Conservation (phyloP, 78 protist species). For the Dictyostelium discoideum region DNA sequence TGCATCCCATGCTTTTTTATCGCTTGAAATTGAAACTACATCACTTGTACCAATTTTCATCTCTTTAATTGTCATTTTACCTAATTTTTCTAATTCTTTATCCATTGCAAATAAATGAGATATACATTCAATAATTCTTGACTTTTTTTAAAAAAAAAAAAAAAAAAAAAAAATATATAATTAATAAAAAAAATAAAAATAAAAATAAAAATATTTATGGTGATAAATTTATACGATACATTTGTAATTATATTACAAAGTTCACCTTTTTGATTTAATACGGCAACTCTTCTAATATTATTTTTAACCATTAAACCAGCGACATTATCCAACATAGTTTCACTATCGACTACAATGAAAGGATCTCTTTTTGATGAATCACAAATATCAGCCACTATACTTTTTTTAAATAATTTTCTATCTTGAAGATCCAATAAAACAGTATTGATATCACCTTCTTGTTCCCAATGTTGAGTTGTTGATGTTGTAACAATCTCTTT, state of each 20-base stretch:
- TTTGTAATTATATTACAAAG: slow-evolving; percentile 58
- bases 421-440: slow-evolving; percentile 3
- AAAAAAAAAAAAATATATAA: neutral
- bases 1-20: slow-evolving; percentile 48
- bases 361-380: slow-evolving; percentile 65
- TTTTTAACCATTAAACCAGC: slow-evolving; percentile 52
- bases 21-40: slow-evolving; percentile 5
- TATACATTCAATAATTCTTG: slow-evolving; percentile 60
- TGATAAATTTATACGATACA: neutral
- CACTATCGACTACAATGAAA: slow-evolving; percentile 31
- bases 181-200: neutral
- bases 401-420: slow-evolving; percentile 23
- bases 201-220: neutral
- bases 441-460: slow-evolving; percentile 43
- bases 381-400: slow-evolving; percentile 37
- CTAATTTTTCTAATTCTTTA: slow-evolving; percentile 1
- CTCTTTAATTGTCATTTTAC: slow-evolving; percentile 1
- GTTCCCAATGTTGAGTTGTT: neutral
- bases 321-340: slow-evolving; percentile 28
- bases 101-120: slow-evolving; percentile 71
- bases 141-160: too few species aligned
- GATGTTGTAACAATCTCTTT: slow-evolving; percentile 26
- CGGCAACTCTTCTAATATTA: slow-evolving; percentile 51
- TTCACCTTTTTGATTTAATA: slow-evolving; percentile 32
- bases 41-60: slow-evolving; percentile 9